These are phyloP conservation scores for Lasiosphaeria hispida DNA, from an alignment of 495 filamentous ascomycete species.

Conservation along the genomic window DNA sequence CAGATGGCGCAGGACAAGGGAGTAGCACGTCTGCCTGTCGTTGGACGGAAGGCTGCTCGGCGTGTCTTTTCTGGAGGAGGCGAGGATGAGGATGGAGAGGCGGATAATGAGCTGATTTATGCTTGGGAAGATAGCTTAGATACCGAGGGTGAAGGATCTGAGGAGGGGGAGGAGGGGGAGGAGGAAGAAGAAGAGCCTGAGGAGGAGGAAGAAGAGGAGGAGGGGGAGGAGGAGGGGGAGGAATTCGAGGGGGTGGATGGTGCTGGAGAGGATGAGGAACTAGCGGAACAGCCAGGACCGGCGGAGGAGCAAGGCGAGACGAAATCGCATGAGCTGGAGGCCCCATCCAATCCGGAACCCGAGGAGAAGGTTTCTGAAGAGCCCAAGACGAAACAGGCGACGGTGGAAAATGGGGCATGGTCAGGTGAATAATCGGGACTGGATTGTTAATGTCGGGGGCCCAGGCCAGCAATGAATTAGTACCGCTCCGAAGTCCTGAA, in stretches of 20 bases:
- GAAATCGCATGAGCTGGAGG: too few species aligned
- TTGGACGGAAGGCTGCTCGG: conserved; percentile 63
- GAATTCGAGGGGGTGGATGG: background rate
- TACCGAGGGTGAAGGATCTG: background rate
- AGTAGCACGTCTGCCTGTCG: conserved; percentile 55
- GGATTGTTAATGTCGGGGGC: too few species aligned
- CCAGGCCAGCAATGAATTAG: too few species aligned
- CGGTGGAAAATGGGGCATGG: too few species aligned
- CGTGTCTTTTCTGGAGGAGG: conserved; percentile 50
- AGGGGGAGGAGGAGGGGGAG: background rate
- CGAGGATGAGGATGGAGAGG: conserved; percentile 52
- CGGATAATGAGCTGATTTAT: conserved; percentile 62
- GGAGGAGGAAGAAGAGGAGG: background rate
- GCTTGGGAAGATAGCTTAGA: conserved; percentile 41
- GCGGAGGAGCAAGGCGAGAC: too few species aligned
- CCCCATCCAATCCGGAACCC: too few species aligned
- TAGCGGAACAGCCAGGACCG: too few species aligned
- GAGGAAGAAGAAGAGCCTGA: background rate
- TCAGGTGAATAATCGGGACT: too few species aligned
- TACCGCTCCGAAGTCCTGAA: too few species aligned
- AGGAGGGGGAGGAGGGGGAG: background rate
- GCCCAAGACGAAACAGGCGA: too few species aligned
- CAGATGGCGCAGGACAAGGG: conserved; percentile 48
- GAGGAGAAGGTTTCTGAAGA: too few species aligned
- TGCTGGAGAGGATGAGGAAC: too few species aligned